phyloP scores from a whole-genome alignment of 2,329 filamentous ascomycete genomes.

The Boeremia lycopersici region DNA sequence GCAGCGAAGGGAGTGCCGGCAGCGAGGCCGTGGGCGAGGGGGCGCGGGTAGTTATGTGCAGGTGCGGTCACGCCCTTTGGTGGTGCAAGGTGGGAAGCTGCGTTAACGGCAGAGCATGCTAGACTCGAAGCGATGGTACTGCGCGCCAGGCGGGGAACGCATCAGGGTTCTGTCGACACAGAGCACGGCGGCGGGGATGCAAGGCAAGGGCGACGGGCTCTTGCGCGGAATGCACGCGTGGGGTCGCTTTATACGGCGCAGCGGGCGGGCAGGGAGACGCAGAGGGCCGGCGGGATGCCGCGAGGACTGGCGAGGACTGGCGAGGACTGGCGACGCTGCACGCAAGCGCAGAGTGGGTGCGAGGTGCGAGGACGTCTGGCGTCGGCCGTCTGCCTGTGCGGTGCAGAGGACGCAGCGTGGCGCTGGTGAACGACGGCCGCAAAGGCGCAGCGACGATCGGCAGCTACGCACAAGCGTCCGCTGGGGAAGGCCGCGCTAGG shows the following conservation, averaged over 20 bases:
- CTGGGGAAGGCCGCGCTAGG: slow-evolving; percentile 26
- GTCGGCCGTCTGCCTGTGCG: slow-evolving; percentile 2
- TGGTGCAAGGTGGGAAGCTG: slow-evolving; percentile 36
- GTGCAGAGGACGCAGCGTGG: background rate
- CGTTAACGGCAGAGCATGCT: slow-evolving; percentile 48
- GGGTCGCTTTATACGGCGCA: slow-evolving; percentile 2
- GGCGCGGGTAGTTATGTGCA: slow-evolving; percentile 39
- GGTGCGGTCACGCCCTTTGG: slow-evolving; percentile 34
- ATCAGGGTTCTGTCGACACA: slow-evolving; percentile 40
- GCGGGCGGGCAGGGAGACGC: background rate
- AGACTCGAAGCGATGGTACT: slow-evolving; percentile 46
- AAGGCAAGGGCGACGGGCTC: slow-evolving; percentile 42
- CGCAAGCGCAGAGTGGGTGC: slow-evolving; percentile 4
- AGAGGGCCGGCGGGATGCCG: background rate
- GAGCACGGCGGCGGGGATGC: slow-evolving; percentile 34
- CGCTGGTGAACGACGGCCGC: slow-evolving; percentile 1
- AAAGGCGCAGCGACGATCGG: slow-evolving; percentile 20
- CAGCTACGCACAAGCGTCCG: slow-evolving; percentile 27
- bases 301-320: slow-evolving; percentile 1
- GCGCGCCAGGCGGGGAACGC: slow-evolving; percentile 48
- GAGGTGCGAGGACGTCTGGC: background rate
- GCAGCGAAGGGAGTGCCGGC: slow-evolving; percentile 32
- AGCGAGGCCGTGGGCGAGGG: slow-evolving; percentile 24
- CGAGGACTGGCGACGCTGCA: background rate
- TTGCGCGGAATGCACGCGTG: slow-evolving; percentile 15